Conservation (phyloP, 164 flowering plant species). For the Stephania japonica region DNA sequence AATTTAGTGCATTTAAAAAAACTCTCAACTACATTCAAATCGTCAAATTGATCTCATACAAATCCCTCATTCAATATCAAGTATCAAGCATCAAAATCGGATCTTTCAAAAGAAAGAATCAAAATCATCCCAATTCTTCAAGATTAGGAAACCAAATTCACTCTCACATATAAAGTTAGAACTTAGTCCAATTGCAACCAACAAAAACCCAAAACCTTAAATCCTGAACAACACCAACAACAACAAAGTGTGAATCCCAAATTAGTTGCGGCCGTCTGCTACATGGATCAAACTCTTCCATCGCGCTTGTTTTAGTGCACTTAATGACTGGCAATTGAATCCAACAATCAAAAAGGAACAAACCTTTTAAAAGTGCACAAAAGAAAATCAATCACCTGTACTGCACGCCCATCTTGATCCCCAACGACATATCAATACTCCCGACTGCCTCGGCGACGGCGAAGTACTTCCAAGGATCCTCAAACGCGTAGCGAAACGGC, state of each 20-base stretch:
- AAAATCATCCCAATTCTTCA: neutral
- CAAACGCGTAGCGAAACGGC: slow-evolving; percentile 52
- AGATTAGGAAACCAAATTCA: neutral
- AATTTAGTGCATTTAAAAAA: too few species aligned
- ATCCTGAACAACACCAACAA: too few species aligned
- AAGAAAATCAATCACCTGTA: slow-evolving; percentile 49
- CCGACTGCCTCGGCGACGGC: slow-evolving; percentile 84
- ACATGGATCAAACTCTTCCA: too few species aligned
- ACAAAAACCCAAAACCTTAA: neutral
- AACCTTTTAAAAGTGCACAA: neutral
- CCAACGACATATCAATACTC: slow-evolving; percentile 79
- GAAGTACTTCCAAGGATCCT: slow-evolving; percentile 78
- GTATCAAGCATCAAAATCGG: neutral
- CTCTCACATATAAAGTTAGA: neutral
- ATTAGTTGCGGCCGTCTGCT: too few species aligned
- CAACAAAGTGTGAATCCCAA: too few species aligned
- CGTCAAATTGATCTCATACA: neutral
- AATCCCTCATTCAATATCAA: neutral
- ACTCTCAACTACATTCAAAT: neutral
- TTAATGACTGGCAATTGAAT: too few species aligned
- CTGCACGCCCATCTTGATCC: slow-evolving; percentile 85
- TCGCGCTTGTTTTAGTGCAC: neutral
- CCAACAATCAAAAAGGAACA: neutral
- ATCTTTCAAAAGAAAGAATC: neutral
- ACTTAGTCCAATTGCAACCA: neutral